Evolutionary conservation across 352 stramenopile species (phyloP), one percentile per base, ranked within the genome.

Genomic region (Globisporangium spinosum): DNA sequence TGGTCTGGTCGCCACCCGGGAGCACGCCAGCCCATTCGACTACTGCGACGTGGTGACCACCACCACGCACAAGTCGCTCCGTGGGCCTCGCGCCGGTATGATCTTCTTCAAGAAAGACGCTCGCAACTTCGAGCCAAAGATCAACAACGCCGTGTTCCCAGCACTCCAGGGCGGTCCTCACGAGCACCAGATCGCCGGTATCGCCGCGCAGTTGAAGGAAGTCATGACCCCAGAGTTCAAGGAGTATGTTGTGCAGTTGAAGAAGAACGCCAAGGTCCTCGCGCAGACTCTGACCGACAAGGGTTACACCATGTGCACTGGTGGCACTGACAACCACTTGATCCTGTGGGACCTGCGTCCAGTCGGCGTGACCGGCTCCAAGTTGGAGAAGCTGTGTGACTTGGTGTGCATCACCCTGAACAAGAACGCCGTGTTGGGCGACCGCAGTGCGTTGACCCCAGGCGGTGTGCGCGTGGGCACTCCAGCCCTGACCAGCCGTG

Each of bases 71-170:
- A 99, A 99, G 89, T 98, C 86, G 34, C 90, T 99, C 60, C 91
- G 98, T 72, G 98, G 98, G 23, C 98, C 98, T 17, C 90, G 98
- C 63, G 96, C 96, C 27, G 98, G 97, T 68, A 99, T 99, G 90
- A 99, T 99, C 80, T 99, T 99, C 83, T 99, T 96, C 83, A 87
- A 88, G 60, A 97, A 97, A 77, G 98, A 99, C 74, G 86, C 89
- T 58, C 90, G 97, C 40, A 79, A 84, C 68, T 98, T 99, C 69
- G 93, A 97, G 83, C 77, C 83, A 32, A 89, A 89, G 55, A 99
- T 99, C 82, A 99, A 99, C 89, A 87, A 98, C 62, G 97, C 98
- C 51, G 98, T 99, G 53, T 99, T 99, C 85, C 98, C 98, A 12
- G 97, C 94, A 4, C 88, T 99, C 5, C 98, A 99, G 82, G 97